Evolutionary conservation across 768 basidiomycete species (phyloP).

Genomic region (Paxillus ammoniavirescens): DNA sequence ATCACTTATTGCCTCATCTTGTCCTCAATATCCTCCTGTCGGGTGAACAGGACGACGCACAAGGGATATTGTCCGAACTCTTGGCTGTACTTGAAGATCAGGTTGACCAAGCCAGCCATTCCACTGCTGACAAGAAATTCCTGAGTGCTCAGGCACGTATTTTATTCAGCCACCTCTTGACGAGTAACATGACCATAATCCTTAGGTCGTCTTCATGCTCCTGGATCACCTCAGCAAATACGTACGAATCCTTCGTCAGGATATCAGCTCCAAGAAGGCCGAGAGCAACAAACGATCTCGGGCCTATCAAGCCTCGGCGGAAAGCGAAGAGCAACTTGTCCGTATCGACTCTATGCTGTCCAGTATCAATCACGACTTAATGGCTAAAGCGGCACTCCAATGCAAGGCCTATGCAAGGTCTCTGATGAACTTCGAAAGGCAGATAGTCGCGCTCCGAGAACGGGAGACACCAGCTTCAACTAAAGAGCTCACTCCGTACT

Average conservation of each 20-base stretch:
- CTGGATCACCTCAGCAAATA: slow-evolving; percentile 94
- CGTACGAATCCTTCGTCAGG: slow-evolving; percentile 74
- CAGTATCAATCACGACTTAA: slow-evolving; percentile 81
- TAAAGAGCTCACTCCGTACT: slow-evolving; percentile 51
- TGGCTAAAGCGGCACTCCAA: slow-evolving; percentile 91
- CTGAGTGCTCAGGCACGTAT: slow-evolving; percentile 86
- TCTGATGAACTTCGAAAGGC: slow-evolving; percentile 92
- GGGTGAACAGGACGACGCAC: slow-evolving; percentile 58
- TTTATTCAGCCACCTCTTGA: not conserved
- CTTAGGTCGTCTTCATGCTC: slow-evolving; percentile 86
- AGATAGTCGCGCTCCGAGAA: slow-evolving; percentile 54
- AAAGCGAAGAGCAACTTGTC: slow-evolving; percentile 59
- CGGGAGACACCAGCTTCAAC: slow-evolving; percentile 38
- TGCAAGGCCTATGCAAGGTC: slow-evolving; percentile 94
- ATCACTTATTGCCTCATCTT: slow-evolving; percentile 87
- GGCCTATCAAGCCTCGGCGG: slow-evolving; percentile 30
- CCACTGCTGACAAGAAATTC: slow-evolving; percentile 74
- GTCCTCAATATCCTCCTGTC: slow-evolving; percentile 83
- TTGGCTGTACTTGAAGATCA: slow-evolving; percentile 85
- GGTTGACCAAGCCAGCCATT: slow-evolving; percentile 56
- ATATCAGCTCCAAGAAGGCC: slow-evolving; percentile 47
- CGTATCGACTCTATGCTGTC: slow-evolving; percentile 79
- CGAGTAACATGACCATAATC: not conserved
- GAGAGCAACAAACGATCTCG: slow-evolving; percentile 51
- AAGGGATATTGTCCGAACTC: slow-evolving; percentile 73